A percentile compares a stretch with the other conserved stretches of the same genome.
Evolutionary conservation across 768 basidiomycete genomes (phyloP).

Genomic region (Coprinellus micaceus): DNA sequence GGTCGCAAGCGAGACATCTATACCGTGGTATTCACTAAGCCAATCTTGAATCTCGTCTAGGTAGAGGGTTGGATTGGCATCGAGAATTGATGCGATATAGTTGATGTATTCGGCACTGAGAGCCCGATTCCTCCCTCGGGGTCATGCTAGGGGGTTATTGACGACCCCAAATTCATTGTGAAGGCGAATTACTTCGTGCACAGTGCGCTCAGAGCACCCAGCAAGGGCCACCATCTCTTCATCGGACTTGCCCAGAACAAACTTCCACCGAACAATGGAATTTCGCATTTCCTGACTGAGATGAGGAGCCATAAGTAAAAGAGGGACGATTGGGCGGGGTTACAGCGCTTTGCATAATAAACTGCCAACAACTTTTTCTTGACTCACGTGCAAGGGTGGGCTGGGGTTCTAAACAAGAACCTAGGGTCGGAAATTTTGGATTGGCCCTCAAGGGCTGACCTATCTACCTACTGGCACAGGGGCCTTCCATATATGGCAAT

Average conservation of each 20-base stretch:
- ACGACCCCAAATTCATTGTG: not conserved
- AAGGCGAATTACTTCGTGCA: not conserved
- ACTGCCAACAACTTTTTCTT: too few relatives aligned
- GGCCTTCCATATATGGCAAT: too few relatives aligned
- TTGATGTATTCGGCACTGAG: slow-evolving; percentile 8
- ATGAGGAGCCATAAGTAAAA: not conserved
- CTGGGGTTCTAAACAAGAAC: too few relatives aligned
- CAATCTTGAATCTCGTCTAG: slow-evolving; percentile 20
- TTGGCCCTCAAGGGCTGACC: too few relatives aligned
- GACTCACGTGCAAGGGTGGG: too few relatives aligned
- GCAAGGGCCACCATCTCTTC: not conserved
- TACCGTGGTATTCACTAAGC: slow-evolving; percentile 5
- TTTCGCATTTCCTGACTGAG: too few relatives aligned
- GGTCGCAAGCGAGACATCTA: slow-evolving; percentile 15
- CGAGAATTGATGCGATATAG: slow-evolving; percentile 13
- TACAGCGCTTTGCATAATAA: not conserved
- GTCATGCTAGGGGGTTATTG: not conserved
- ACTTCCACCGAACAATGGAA: too few relatives aligned
- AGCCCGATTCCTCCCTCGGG: not conserved
- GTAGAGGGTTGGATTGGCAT: slow-evolving; percentile 13
- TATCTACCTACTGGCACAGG: too few relatives aligned
- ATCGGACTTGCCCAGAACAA: too few relatives aligned
- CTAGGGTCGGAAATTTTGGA: too few relatives aligned
- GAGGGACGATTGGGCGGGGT: too few relatives aligned
- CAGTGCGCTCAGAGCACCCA: not conserved